phyloP scores from a whole-genome alignment of 176 grass and related monocot genomes.

The Secale cereale region DNA sequence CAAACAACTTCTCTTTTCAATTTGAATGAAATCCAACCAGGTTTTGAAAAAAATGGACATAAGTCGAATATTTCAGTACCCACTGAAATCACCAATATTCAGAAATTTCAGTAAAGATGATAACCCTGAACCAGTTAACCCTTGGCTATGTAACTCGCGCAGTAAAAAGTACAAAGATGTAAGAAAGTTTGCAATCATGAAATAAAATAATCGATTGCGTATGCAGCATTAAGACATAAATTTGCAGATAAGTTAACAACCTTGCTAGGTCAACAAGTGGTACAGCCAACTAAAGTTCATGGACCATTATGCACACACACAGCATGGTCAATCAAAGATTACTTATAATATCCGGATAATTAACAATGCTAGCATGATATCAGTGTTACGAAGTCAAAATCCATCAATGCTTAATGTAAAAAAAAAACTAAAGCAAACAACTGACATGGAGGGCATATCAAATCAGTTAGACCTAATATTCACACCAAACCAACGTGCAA shows the following conservation, averaged over 20 bases:
- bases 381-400: too few relatives aligned
- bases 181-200: too few relatives aligned
- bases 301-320: not conserved
- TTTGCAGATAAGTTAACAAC: not conserved
- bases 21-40: too few relatives aligned
- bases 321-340: too few relatives aligned
- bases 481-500: not conserved
- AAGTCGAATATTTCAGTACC: not conserved
- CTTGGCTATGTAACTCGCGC: not conserved
- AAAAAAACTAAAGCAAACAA: not conserved
- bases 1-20: not conserved
- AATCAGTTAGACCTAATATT: not conserved
- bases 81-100: not conserved
- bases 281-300: not conserved
- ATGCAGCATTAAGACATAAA: too few relatives aligned
- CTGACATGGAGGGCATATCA: not conserved
- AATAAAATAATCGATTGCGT: too few relatives aligned
- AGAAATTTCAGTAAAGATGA: not conserved
- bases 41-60: too few relatives aligned
- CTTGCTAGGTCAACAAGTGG: not conserved
- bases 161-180: not conserved
- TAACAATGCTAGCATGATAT: too few relatives aligned
- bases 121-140: not conserved
- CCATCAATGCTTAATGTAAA: not conserved
- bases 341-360: too few relatives aligned